phyloP scores from a whole-genome alignment of 2,329 filamentous ascomycete species.

The Neopestalotiopsis clavispora region DNA sequence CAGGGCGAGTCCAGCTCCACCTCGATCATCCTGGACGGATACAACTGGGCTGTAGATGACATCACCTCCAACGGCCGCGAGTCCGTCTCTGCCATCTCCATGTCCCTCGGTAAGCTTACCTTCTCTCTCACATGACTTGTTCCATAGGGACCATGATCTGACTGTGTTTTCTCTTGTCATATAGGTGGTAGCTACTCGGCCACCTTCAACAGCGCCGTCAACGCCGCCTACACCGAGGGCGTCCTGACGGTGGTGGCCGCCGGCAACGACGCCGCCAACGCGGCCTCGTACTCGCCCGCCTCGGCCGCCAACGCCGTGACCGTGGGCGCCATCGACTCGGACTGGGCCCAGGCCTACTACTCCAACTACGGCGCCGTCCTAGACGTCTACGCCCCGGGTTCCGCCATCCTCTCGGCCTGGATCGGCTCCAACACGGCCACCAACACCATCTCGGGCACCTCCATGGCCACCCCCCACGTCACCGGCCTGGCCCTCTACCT shows the following conservation, averaged over 20 bases:
- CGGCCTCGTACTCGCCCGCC: slow-evolving; percentile 50
- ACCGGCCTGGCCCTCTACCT: slow-evolving; percentile 52
- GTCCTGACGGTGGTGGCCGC: slow-evolving; percentile 61
- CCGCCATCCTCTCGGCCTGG: slow-evolving; percentile 40
- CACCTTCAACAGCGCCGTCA: slow-evolving; percentile 50
- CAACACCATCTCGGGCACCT: slow-evolving; percentile 46
- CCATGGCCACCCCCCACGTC: slow-evolving; percentile 53
- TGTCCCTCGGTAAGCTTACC: slow-evolving; percentile 57
- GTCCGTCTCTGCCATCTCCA: slow-evolving; percentile 52
- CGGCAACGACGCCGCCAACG: slow-evolving; percentile 53
- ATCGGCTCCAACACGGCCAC: slow-evolving; percentile 38
- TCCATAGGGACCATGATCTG: neutral
- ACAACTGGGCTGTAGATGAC: slow-evolving; percentile 49
- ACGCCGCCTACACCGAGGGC: slow-evolving; percentile 49
- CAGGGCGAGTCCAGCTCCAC: slow-evolving; percentile 30
- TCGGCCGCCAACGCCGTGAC: slow-evolving; percentile 54
- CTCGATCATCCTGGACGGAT: slow-evolving; percentile 34
- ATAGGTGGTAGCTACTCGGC: slow-evolving; percentile 9
- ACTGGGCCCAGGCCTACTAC: slow-evolving; percentile 42
- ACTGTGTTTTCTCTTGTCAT: neutral
- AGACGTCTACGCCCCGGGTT: slow-evolving; percentile 41
- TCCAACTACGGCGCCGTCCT: slow-evolving; percentile 40
- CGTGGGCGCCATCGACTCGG: slow-evolving; percentile 52
- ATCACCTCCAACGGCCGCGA: slow-evolving; percentile 46
- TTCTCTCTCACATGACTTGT: neutral